A percentile compares a stretch with the other conserved stretches of the same genome.
These are phyloP conservation scores for Halophytophthora batemanensis DNA, from an alignment of 352 stramenopile species.

Conservation along the genomic window DNA sequence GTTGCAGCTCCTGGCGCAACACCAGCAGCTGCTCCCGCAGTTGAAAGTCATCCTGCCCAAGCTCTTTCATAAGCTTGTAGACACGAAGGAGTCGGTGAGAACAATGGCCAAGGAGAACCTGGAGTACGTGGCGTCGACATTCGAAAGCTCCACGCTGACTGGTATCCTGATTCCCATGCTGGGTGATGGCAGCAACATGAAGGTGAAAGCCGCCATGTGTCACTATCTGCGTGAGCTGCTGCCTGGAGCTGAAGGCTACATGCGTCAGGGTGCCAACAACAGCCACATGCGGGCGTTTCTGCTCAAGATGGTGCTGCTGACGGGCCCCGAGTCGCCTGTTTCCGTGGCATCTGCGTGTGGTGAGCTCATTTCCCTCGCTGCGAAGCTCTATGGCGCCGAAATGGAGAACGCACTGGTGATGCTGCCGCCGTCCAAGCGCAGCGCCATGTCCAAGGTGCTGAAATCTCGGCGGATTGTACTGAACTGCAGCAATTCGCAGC, in stretches of 20 bases:
- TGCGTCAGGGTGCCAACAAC: slow-evolving; percentile 58
- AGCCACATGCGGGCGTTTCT: slow-evolving; percentile 70
- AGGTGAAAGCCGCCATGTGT: slow-evolving; percentile 67
- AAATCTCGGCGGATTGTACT: slow-evolving; percentile 59
- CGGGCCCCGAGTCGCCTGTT: slow-evolving; percentile 61
- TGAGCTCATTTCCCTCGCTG: slow-evolving; percentile 49
- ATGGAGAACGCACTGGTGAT: slow-evolving; percentile 52
- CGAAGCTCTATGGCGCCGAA: slow-evolving; percentile 45
- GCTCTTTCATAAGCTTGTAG: slow-evolving; percentile 74
- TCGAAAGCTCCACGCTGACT: slow-evolving; percentile 49
- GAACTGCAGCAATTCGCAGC: slow-evolving; percentile 17
- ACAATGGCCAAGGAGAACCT: slow-evolving; percentile 55
- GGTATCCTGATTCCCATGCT: slow-evolving; percentile 54
- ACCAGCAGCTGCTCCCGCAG: slow-evolving; percentile 41
- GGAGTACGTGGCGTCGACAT: slow-evolving; percentile 43
- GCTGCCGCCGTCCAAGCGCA: slow-evolving; percentile 56
- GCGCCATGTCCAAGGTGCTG: slow-evolving; percentile 46
- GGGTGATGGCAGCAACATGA: slow-evolving; percentile 76
- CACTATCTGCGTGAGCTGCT: slow-evolving; percentile 62
- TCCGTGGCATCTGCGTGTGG: slow-evolving; percentile 52
- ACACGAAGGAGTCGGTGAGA: slow-evolving; percentile 67
- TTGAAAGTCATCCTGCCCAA: slow-evolving; percentile 59
- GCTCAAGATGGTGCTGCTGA: slow-evolving; percentile 60
- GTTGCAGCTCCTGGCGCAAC: slow-evolving; percentile 35
- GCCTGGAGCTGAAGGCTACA: slow-evolving; percentile 46